Percentiles rank a stretch among this genome's conserved stretches.
Evolutionary conservation across 2,329 filamentous ascomycete species (phyloP).

Genomic region (Cordyceps militaris): DNA sequence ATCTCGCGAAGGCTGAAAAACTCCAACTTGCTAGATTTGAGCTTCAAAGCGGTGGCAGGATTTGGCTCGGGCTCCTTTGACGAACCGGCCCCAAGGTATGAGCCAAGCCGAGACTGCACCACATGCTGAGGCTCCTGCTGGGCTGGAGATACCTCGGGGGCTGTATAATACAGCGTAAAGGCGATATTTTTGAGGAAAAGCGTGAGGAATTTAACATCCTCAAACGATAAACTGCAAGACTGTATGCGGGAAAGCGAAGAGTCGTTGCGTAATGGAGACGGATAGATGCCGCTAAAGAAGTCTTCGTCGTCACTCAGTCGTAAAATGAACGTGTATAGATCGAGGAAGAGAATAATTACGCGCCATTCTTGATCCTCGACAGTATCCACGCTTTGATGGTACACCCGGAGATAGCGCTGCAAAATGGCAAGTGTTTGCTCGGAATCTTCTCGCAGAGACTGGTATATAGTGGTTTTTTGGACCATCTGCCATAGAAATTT

Average conservation of each 20-base stretch:
- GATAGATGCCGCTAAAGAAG: constrained; percentile 61
- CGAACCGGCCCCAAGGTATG: constrained; percentile 21
- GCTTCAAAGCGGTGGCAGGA: constrained; percentile 15
- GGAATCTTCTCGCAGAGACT: constrained; percentile 24
- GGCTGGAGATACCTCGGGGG: constrained; percentile 48
- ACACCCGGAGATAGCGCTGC: constrained; percentile 23
- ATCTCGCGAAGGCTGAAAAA: constrained; percentile 73
- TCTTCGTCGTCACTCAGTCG: constrained; percentile 95
- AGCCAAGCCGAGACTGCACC: constrained; percentile 22
- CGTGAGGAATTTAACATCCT: constrained; percentile 67
- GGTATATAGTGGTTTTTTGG: constrained; percentile 36
- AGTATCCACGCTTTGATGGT: constrained; percentile 14
- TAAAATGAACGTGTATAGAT: constrained; percentile 87
- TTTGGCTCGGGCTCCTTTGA: too few species aligned
- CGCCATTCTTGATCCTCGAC: constrained; percentile 63
- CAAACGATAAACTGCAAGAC: constrained; percentile 61
- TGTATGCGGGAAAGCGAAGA: constrained; percentile 42
- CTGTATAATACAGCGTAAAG: constrained; percentile 82
- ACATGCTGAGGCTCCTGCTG: constrained; percentile 18
- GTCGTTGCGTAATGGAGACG: constrained; percentile 29
- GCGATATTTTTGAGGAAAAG: constrained; percentile 84
- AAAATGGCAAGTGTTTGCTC: constrained; percentile 25
- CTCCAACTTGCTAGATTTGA: constrained; percentile 41
- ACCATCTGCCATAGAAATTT: constrained; percentile 74
- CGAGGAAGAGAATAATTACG: constrained; percentile 81